Evolutionary conservation across 2,329 filamentous ascomycete genomes (phyloP).

Genomic region (Xylaria sp.): DNA sequence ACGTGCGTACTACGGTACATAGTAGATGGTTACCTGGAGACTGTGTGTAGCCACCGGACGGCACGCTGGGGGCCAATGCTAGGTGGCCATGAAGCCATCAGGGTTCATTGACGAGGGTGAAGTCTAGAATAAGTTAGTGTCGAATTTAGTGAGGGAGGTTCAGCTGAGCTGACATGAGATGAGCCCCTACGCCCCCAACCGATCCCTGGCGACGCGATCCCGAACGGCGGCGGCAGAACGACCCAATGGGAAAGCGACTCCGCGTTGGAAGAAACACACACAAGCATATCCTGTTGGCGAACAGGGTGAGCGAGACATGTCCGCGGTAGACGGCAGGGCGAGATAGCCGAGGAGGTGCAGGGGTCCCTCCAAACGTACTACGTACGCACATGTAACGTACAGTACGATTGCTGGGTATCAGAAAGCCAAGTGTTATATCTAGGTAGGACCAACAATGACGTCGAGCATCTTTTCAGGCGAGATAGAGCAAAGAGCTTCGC

Average conservation of each 20-base stretch:
- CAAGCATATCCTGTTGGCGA: no score
- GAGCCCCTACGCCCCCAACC: slow-evolving; percentile 22
- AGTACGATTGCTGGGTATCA: neutral
- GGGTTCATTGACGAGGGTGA: slow-evolving; percentile 14
- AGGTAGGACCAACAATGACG: neutral
- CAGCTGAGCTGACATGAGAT: slow-evolving; percentile 28
- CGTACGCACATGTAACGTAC: neutral
- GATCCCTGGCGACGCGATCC: slow-evolving; percentile 11
- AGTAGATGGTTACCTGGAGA: neutral
- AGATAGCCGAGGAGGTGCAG: neutral
- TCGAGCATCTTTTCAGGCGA: neutral
- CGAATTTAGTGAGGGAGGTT: slow-evolving; percentile 20
- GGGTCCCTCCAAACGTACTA: no score
- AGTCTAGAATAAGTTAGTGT: slow-evolving; percentile 23
- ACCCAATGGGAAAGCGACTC: neutral
- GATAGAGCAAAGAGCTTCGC: neutral
- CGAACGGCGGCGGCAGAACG: neutral
- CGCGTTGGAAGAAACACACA: neutral
- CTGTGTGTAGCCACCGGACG: neutral
- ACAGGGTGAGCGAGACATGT: neutral
- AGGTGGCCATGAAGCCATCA: slow-evolving; percentile 12
- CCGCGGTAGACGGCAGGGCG: neutral
- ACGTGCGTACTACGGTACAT: neutral
- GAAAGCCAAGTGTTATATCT: neutral
- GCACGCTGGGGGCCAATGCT: slow-evolving; percentile 2